Conservation (phyloP, 371 early-diverging fungal species). For the Gilbertella persicaria region DNA sequence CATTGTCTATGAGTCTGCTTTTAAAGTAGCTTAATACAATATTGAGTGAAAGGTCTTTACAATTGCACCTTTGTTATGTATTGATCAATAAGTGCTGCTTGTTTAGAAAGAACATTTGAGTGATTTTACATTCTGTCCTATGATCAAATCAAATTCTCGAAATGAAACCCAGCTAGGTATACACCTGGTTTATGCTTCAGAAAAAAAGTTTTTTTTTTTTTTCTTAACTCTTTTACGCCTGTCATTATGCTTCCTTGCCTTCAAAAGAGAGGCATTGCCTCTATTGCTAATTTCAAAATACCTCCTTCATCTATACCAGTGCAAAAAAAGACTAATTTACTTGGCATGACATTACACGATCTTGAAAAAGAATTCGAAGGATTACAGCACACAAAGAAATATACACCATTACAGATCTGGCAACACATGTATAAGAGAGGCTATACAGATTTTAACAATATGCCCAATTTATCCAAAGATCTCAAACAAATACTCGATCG, state of each 20-base stretch:
- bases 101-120: too few relatives aligned
- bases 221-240: too few relatives aligned
- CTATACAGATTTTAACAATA: constrained; percentile 55
- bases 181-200: too few relatives aligned
- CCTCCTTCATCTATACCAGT: neutral
- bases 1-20: too few relatives aligned
- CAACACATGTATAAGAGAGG: constrained; percentile 71
- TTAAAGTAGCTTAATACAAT: too few relatives aligned
- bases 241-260: neutral
- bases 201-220: neutral
- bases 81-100: too few relatives aligned
- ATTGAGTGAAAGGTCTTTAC: too few relatives aligned
- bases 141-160: too few relatives aligned
- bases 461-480: constrained; percentile 63
- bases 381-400: constrained; percentile 40
- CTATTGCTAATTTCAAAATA: constrained; percentile 12
- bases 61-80: too few relatives aligned
- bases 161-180: too few relatives aligned
- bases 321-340: constrained; percentile 44
- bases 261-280: constrained; percentile 3
- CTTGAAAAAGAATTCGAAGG: constrained; percentile 38
- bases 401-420: constrained; percentile 64
- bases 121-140: too few relatives aligned
- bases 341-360: constrained; percentile 46
- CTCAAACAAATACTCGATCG: constrained; percentile 52